phyloP scores from a whole-genome alignment of 1,139 yeast species.

The Nakaseomyces bracarensis region DNA sequence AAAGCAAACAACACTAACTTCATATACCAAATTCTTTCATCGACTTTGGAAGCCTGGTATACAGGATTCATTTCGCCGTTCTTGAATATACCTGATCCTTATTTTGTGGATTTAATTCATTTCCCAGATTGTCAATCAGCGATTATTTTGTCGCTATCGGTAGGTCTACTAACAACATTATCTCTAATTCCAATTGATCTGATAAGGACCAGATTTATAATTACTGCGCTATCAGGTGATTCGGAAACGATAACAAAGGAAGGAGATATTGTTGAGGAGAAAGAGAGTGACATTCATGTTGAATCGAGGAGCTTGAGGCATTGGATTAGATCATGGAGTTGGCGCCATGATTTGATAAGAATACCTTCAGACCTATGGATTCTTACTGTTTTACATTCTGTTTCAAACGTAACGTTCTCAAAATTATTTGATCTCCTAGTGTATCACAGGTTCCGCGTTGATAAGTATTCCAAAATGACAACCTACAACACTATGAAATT shows the following conservation, averaged over 20 bases:
- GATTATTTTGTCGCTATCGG: constrained; percentile 56
- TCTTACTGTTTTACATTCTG: constrained; percentile 44
- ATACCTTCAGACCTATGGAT: constrained; percentile 26
- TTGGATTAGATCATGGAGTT: constrained; percentile 33
- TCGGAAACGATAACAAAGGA: not conserved
- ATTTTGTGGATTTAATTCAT: constrained; percentile 73
- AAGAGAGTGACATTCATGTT: constrained; percentile 2
- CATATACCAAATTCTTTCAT: constrained; percentile 62
- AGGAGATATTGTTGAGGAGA: not conserved
- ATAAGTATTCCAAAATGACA: constrained; percentile 56
- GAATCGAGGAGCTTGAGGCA: constrained; percentile 33
- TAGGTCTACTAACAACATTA: constrained; percentile 68
- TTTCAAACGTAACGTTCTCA: constrained; percentile 45
- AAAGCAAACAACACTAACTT: constrained; percentile 83
- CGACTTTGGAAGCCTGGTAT: constrained; percentile 84
- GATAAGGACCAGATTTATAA: constrained; percentile 66
- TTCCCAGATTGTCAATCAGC: constrained; percentile 52
- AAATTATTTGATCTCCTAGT: constrained; percentile 63
- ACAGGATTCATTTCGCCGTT: constrained; percentile 81
- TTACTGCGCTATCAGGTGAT: constrained; percentile 39
- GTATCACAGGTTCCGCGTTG: constrained; percentile 58
- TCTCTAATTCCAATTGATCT: constrained; percentile 74
- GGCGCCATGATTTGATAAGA: constrained; percentile 32
- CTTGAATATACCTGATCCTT: constrained; percentile 83
- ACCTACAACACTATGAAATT: constrained; percentile 48